Conservation (phyloP, 2,329 filamentous ascomycete species). For the Volutella citrinella region DNA sequence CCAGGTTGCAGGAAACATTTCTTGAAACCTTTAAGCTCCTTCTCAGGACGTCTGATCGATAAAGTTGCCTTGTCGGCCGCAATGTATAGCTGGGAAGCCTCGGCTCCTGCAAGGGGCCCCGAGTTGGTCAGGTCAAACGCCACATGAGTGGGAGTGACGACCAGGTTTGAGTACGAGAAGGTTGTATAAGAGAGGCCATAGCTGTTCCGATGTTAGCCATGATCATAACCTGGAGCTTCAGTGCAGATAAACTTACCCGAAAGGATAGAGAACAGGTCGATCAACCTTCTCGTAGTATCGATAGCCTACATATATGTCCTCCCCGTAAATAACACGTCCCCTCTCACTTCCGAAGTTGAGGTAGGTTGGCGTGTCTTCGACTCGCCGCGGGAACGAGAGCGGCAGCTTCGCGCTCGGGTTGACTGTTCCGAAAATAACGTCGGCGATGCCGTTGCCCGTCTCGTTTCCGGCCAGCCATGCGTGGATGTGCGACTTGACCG, state of each 20-base stretch:
- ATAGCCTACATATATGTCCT: conserved; percentile 11
- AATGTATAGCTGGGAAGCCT: conserved; percentile 6
- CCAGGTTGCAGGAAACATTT: conserved; percentile 2
- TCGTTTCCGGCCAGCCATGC: conserved; percentile 9
- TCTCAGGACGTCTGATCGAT: conserved; percentile 1
- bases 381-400: conserved; percentile 5
- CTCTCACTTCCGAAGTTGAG: conserved; percentile 9
- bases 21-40: conserved; percentile 8
- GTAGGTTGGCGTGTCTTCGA: conserved; percentile 8
- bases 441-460: conserved; percentile 9
- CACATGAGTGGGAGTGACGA: background rate
- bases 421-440: conserved; percentile 8
- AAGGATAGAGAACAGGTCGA: conserved; percentile 1
- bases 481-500: conserved; percentile 2
- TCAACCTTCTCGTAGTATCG: conserved; percentile 7
- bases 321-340: conserved; percentile 6
- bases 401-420: conserved; percentile 7
- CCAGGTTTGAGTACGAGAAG: conserved; percentile 1
- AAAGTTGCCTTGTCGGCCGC: conserved; percentile 1
- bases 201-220: background rate
- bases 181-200: conserved; percentile 8
- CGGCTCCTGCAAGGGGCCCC: background rate
- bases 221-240: no score
- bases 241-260: conserved; percentile 10
- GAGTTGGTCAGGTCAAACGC: conserved; percentile 1